A percentile compares a stretch with the other conserved stretches of the same genome.
These are phyloP conservation scores for Mycotypha africana DNA, from an alignment of 371 early-diverging fungal species.

Conservation along the genomic window DNA sequence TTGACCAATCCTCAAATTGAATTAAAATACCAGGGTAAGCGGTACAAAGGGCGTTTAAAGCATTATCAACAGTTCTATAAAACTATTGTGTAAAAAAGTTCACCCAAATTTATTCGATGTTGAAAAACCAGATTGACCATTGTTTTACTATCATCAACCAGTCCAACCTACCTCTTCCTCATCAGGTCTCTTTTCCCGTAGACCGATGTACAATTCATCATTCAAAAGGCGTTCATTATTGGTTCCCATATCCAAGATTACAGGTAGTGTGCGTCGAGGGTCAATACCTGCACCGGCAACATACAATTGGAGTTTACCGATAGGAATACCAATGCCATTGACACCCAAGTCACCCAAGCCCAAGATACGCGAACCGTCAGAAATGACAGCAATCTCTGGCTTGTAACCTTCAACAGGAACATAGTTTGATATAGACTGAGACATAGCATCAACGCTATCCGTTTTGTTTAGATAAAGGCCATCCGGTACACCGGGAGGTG, in stretches of 20 bases:
- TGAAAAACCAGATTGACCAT: too few species aligned
- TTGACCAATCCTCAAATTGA: conserved; percentile 93
- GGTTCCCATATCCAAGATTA: conserved; percentile 87
- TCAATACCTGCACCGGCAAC: conserved; percentile 90
- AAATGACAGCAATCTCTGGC: conserved; percentile 84
- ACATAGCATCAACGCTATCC: conserved; percentile 53
- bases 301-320: conserved; percentile 89
- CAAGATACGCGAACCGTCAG: conserved; percentile 91
- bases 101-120: too few species aligned
- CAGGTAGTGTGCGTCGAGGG: conserved; percentile 80
- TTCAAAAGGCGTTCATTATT: conserved; percentile 72
- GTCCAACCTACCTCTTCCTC: conserved; percentile 34
- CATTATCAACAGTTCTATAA: conserved; percentile 75
- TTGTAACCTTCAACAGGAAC: conserved; percentile 27
- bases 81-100: conserved; percentile 33
- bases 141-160: too few species aligned
- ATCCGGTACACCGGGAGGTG: conserved; percentile 68
- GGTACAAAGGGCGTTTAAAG: conserved; percentile 61
- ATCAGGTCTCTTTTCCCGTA: conserved; percentile 45
- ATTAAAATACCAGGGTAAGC: conserved; percentile 78
- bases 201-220: conserved; percentile 87
- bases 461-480: conserved; percentile 80
- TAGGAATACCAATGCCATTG: conserved; percentile 91
- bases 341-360: conserved; percentile 91
- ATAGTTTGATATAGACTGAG: conserved; percentile 68